Percentiles rank a stretch among this genome's conserved stretches.
phyloP scores from a whole-genome alignment of 495 filamentous ascomycete species.

The Xylaria sp. region DNA sequence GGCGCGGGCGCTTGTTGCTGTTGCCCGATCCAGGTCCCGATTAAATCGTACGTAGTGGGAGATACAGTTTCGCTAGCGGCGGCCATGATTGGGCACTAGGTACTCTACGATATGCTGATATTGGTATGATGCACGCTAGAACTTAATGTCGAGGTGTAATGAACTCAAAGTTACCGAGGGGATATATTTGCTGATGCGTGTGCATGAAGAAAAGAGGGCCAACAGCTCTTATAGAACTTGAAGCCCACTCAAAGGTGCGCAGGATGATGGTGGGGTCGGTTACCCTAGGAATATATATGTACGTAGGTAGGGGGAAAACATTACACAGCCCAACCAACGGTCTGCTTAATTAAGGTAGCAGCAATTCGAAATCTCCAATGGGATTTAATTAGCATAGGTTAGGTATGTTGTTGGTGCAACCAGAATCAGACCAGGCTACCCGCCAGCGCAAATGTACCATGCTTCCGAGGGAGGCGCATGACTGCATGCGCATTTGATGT shows the following conservation, averaged over 20 bases:
- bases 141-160: background rate
- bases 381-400: background rate
- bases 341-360: too few relatives aligned
- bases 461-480: slow-evolving; percentile 3
- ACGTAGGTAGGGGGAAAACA: background rate
- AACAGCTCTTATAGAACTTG: background rate
- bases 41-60: slow-evolving; percentile 34
- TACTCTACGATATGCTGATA: background rate
- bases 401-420: background rate
- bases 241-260: background rate
- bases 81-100: slow-evolving; percentile 6
- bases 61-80: slow-evolving; percentile 21
- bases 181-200: background rate
- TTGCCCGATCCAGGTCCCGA: slow-evolving; percentile 47
- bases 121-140: background rate
- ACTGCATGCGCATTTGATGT: background rate
- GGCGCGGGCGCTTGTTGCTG: slow-evolving; percentile 40
- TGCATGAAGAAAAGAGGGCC: background rate
- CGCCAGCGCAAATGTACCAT: background rate
- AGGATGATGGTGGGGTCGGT: background rate
- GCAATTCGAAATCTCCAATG: slow-evolving; percentile 10
- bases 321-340: background rate
- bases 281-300: too few relatives aligned
- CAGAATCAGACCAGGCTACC: background rate
- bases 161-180: too few relatives aligned